Base-by-base conservation (phyloP, 2,329 filamentous ascomycete species). In the Fusarium continuum region DNA sequence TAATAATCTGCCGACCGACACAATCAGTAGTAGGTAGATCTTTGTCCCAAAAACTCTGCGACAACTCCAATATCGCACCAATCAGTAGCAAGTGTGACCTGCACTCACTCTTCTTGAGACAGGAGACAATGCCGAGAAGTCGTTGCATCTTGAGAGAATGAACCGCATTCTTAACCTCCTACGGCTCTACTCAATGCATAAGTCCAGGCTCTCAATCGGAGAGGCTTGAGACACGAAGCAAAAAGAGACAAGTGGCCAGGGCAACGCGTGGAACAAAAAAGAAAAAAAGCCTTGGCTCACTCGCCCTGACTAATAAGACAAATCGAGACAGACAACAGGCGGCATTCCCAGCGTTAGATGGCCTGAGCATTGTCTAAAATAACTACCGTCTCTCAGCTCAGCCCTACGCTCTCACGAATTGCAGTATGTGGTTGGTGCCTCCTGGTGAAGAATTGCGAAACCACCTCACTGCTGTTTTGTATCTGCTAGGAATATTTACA, bases 1-100 rank as follows among this genome's bases (percentile, higher is more conserved):
- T n/a, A n/a, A n/a, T n/a, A n/a, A 47, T 60, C 39, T 60, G 40
- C 55, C 48, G 48, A 55, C 8, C n/a, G n/a, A n/a, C n/a, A n/a
- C n/a, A n/a, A n/a, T n/a, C n/a, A n/a, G n/a, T n/a, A n/a, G n/a
- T n/a, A n/a, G n/a, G n/a, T n/a, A n/a, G n/a, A n/a, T n/a, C n/a
- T n/a, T n/a, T n/a, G n/a, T n/a, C n/a, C n/a, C n/a, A n/a, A n/a
- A n/a, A n/a, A n/a, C n/a, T n/a, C n/a, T n/a, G n/a, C n/a, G n/a
- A n/a, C 26, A 8, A 5, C 16, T 19, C 14, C 6, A 29, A 34
- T n/a, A 23, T 26, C 16, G 23, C 46, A 29, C 23, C 29, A 41
- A 43, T 36, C 17, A 17, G 20, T 29, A 34, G 2, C 8, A 10
- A 10, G 1, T 25, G 5, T 13, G 19, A 23, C 28, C 14, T 29